A percentile compares a stretch with the other conserved stretches of the same genome.
Conservation (phyloP, 495 filamentous ascomycete species). For the Staphylotrichum longicolle region DNA sequence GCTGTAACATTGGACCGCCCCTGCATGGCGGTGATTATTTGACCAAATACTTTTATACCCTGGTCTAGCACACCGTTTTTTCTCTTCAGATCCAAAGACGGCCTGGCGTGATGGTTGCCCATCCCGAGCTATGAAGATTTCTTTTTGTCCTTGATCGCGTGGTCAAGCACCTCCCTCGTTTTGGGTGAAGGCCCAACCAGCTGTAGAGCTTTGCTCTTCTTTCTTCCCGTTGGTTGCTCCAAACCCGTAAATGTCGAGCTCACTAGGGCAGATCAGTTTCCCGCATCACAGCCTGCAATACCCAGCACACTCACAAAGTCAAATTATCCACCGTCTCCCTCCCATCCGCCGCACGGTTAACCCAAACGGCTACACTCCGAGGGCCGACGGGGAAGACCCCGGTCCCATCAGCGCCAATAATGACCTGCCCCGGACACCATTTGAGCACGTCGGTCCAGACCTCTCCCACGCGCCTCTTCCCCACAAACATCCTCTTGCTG, state of each 20-base stretch:
- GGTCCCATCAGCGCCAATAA: slow-evolving; percentile 56
- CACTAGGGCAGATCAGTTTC: background rate
- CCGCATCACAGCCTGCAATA: background rate
- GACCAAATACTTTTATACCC: too few species aligned
- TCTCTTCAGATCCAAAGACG: too few species aligned
- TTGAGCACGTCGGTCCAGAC: slow-evolving; percentile 62
- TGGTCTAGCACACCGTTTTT: too few species aligned
- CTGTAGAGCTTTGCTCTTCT: too few species aligned
- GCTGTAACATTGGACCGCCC: too few species aligned
- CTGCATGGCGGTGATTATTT: too few species aligned
- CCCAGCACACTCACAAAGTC: slow-evolving; percentile 22
- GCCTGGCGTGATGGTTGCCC: too few species aligned
- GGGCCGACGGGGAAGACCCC: slow-evolving; percentile 53
- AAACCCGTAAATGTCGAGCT: background rate
- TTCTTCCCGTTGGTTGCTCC: background rate
- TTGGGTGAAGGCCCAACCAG: too few species aligned
- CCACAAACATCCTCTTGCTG: slow-evolving; percentile 59
- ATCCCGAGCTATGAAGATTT: too few species aligned
- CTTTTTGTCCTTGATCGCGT: too few species aligned
- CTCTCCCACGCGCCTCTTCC: slow-evolving; percentile 54
- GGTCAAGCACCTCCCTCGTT: too few species aligned
- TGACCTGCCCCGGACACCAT: slow-evolving; percentile 47
- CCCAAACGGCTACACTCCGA: slow-evolving; percentile 61
- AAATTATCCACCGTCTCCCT: slow-evolving; percentile 25
- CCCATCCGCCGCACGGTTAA: slow-evolving; percentile 51